Evolutionary conservation across 2,329 filamentous ascomycete genomes (phyloP).

Genomic region (Colletotrichum aenigma): DNA sequence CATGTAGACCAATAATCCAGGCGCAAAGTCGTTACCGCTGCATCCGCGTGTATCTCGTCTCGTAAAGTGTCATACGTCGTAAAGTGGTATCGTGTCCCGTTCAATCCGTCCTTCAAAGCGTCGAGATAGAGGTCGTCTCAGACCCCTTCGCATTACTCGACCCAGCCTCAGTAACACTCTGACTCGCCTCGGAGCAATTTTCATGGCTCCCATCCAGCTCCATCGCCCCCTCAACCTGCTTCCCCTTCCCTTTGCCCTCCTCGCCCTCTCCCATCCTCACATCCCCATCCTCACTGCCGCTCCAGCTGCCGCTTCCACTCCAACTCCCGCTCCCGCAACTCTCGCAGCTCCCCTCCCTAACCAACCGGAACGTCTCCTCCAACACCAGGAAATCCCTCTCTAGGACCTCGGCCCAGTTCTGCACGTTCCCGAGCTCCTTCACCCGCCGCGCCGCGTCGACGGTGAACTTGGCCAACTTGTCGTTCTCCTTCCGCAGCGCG

Average conservation of each 20-base stretch:
- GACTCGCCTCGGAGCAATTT: conserved; percentile 40
- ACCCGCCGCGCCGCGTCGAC: conserved; percentile 66
- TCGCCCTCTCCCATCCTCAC: conserved; percentile 9
- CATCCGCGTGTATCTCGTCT: neutral
- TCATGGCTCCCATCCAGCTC: conserved; percentile 19
- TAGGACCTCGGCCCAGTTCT: conserved; percentile 87
- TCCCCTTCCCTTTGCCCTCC: conserved; percentile 28
- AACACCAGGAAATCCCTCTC: conserved; percentile 69
- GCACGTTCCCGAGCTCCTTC: conserved; percentile 81
- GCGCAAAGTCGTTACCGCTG: neutral
- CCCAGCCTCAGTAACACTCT: conserved; percentile 39
- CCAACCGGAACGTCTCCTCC: conserved; percentile 67
- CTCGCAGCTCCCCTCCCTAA: conserved; percentile 36
- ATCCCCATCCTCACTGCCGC: conserved; percentile 35
- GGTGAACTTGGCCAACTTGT: conserved; percentile 68
- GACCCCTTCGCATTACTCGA: conserved; percentile 42
- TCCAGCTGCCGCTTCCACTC: conserved; percentile 36
- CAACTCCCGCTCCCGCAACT: conserved; percentile 31
- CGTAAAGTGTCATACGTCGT: conserved; percentile 12
- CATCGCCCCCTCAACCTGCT: conserved; percentile 6
- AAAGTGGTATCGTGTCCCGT: conserved; percentile 24
- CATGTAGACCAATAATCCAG: neutral
- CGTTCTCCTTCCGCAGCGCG: conserved; percentile 65
- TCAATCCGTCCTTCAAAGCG: conserved; percentile 10
- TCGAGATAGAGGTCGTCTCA: conserved; percentile 41